Conservation (phyloP, 2,329 filamentous ascomycete genomes). For the Atkinsonella texensis region DNA sequence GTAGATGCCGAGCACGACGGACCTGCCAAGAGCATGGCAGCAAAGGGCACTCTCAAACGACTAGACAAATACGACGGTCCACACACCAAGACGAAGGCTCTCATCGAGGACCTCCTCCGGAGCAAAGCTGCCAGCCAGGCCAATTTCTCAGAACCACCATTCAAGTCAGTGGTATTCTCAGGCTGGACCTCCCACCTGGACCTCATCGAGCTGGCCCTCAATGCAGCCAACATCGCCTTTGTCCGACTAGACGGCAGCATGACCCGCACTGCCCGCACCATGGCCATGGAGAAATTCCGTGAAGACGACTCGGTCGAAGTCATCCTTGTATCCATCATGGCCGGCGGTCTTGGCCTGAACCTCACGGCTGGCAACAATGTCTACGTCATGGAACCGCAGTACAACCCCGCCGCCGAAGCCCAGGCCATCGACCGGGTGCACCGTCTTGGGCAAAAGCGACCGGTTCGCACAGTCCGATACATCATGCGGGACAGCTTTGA, state of each 20-base stretch:
- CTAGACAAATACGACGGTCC: constrained; percentile 68
- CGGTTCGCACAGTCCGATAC: constrained; percentile 76
- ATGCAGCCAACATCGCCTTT: constrained; percentile 52
- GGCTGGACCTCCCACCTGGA: constrained; percentile 94
- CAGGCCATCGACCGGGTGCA: constrained; percentile 93
- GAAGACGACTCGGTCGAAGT: constrained; percentile 60
- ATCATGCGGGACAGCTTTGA: constrained; percentile 89
- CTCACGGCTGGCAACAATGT: constrained; percentile 75
- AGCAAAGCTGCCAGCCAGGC: constrained; percentile 50
- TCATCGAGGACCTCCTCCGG: constrained; percentile 61
- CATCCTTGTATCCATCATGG: constrained; percentile 84
- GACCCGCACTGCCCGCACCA: constrained; percentile 59
- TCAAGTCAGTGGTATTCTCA: constrained; percentile 91
- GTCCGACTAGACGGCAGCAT: constrained; percentile 87
- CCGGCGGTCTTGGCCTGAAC: constrained; percentile 85
- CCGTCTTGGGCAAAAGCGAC: constrained; percentile 77
- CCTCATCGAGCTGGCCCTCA: constrained; percentile 73
- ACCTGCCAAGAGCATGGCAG: constrained; percentile 25
- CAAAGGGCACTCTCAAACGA: constrained; percentile 33
- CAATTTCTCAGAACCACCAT: constrained; percentile 55
- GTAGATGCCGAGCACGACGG: constrained; percentile 45
- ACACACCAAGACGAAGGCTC: constrained; percentile 79
- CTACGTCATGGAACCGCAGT: constrained; percentile 97
- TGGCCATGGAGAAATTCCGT: constrained; percentile 67
- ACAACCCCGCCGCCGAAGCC: constrained; percentile 88